A percentile compares a stretch with the other conserved stretches of the same genome.
Evolutionary conservation across 768 basidiomycete genomes (phyloP).

Genomic region (Podaxis rugospora): DNA sequence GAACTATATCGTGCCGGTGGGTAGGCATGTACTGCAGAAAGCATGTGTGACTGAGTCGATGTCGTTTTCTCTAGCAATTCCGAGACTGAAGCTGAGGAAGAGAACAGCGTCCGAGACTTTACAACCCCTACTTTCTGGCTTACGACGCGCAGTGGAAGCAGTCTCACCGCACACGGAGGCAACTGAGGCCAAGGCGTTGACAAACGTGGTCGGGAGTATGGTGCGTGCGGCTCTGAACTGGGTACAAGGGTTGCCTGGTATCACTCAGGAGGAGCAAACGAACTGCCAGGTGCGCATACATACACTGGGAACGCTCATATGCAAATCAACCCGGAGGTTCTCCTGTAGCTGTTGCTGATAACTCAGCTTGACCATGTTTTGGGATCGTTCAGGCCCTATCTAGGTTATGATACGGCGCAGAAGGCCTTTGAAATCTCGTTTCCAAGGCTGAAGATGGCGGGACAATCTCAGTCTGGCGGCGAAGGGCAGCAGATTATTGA

Average conservation of each 20-base stretch:
- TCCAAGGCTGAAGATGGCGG: constrained; percentile 31
- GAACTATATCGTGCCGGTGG: constrained; percentile 36
- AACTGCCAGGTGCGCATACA: constrained; percentile 25
- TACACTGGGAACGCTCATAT: not conserved
- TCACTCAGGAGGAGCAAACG: constrained; percentile 18
- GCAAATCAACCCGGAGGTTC: not conserved
- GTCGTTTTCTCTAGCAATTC: constrained; percentile 32
- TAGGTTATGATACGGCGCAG: constrained; percentile 41
- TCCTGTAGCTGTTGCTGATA: constrained; percentile 18
- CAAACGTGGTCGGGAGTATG: constrained; percentile 25
- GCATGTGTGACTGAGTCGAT: constrained; percentile 4
- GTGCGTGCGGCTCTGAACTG: constrained; percentile 24
- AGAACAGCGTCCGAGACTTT: constrained; percentile 39
- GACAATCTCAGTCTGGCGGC: not conserved
- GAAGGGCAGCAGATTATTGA: not conserved
- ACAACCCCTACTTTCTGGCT: constrained; percentile 33
- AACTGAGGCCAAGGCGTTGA: constrained; percentile 29
- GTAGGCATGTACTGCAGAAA: constrained; percentile 7
- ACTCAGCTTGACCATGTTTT: constrained; percentile 16
- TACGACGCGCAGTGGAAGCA: constrained; percentile 26
- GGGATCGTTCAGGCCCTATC: constrained; percentile 22
- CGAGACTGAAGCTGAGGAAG: constrained; percentile 38
- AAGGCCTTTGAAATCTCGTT: constrained; percentile 40
- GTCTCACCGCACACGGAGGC: constrained; percentile 20
- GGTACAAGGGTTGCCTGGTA: constrained; percentile 19